phyloP scores from a whole-genome alignment of 257 asterid species.

The Plantago elongata region DNA sequence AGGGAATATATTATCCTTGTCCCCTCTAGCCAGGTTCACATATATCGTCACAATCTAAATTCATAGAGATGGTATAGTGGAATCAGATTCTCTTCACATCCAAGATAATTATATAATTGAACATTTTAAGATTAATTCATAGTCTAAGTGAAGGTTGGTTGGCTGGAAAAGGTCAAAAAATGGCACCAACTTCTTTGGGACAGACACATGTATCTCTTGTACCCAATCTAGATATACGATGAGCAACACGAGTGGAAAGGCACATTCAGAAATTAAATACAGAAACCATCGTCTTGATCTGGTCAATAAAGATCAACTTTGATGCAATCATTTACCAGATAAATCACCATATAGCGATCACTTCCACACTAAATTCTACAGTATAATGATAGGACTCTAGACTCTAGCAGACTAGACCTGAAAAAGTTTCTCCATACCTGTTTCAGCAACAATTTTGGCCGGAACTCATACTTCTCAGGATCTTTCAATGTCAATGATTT shows the following conservation, averaged over 20 bases:
- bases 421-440: constrained; percentile 45
- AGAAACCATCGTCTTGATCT: not conserved
- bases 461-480: constrained; percentile 95
- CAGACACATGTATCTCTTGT: no score
- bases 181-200: no score
- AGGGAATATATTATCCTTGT: constrained; percentile 63
- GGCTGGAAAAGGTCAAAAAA: no score
- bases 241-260: not conserved
- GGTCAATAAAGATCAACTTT: not conserved
- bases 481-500: constrained; percentile 91
- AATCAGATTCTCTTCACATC: constrained; percentile 2
- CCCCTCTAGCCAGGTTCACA: constrained; percentile 87
- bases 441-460: constrained; percentile 80
- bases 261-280: not conserved
- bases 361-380: no score
- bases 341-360: no score
- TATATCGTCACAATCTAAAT: constrained; percentile 72
- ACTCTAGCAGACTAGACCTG: not conserved
- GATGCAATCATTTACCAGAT: no score
- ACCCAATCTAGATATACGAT: no score
- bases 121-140: no score
- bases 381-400: not conserved
- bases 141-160: no score
- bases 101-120: not conserved
- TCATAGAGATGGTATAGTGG: constrained; percentile 6